Base-by-base conservation (phyloP, 305 asterid genomes). In the Fraxinus angustifolia region DNA sequence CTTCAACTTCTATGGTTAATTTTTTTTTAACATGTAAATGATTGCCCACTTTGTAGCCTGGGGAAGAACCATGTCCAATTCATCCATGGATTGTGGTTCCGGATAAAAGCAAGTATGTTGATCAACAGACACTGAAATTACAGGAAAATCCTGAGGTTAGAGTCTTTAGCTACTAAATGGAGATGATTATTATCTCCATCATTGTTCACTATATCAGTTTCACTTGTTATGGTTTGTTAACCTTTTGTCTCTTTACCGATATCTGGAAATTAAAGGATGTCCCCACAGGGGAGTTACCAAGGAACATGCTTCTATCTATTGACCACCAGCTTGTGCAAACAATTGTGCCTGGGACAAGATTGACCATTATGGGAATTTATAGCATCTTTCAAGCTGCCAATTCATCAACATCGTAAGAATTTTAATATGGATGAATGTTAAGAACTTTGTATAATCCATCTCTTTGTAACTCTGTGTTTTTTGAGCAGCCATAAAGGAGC, bases 311-410 rank as follows among this genome's bases (percentile, higher is more conserved):
- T 81, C 90, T 95, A 68, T 95, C 99, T 14, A 78, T 95, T 83
- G 98, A 95, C 86, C 96, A 97, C 75, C 99, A 94, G 88, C 96
- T 94, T 79, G 99, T 94, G 87, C 99, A 95, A 88, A 93, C 99
- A 84, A 94, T 95, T 87, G 99, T 95, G 83, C 99, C 98, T 76
- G 99, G 98, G 78, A 92, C 97, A 62, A 95, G 99, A 88, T 87
- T 95, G 89, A 92, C 98, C 70, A 84, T 95, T 65, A 91, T 95
- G 97, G 99, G 98, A 50, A 95, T 95, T 73, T 92, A 92, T 88
- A 95, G 99, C 70, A 90, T 95, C 82, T 95, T 92, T 81, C 99
- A 94, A 84, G 96, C 98, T 81, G 87, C 97, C 76, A 95, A 94
- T 84, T 90, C 99, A 81, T 90, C 94, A 12, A 78, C 94, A 58